Evolutionary conservation across 2,329 filamentous ascomycete genomes (phyloP).

Genomic region (Fusarium xylarioides): DNA sequence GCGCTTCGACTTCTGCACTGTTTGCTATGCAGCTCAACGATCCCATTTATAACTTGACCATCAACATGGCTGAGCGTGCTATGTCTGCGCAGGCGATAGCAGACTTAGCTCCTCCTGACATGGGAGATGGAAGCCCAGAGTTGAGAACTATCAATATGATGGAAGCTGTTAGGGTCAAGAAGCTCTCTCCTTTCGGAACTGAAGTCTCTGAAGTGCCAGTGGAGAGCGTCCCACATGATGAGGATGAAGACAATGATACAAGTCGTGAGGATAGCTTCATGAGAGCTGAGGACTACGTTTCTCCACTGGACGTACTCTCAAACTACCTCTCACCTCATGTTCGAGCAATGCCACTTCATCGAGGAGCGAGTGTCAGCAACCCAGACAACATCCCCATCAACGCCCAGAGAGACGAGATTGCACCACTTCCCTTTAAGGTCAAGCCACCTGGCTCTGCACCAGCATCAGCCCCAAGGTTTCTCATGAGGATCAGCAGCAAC

Average conservation of each 20-base stretch:
- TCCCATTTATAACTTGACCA: neutral
- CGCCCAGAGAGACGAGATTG: accelerated
- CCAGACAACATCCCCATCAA: neutral
- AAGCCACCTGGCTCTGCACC: neutral
- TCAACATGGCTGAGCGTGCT: neutral
- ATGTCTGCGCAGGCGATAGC: neutral
- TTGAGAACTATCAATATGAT: neutral
- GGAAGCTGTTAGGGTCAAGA: neutral
- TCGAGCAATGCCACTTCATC: neutral
- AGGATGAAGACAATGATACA: accelerated
- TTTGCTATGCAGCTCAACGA: conserved; percentile 10
- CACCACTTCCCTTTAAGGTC: accelerated
- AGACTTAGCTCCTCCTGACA: neutral
- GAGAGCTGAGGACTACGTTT: neutral
- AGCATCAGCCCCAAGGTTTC: neutral
- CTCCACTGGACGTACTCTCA: neutral
- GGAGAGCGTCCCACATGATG: accelerated
- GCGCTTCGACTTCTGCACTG: neutral
- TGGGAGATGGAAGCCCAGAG: neutral
- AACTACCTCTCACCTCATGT: neutral
- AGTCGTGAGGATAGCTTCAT: neutral
- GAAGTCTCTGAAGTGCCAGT: neutral
- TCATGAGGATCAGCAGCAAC: neutral
- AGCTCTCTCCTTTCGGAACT: accelerated
- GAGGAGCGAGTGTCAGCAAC: neutral